These are phyloP conservation scores for Plectranthus barbatus DNA, from an alignment of 257 asterid species.

Conservation along the genomic window DNA sequence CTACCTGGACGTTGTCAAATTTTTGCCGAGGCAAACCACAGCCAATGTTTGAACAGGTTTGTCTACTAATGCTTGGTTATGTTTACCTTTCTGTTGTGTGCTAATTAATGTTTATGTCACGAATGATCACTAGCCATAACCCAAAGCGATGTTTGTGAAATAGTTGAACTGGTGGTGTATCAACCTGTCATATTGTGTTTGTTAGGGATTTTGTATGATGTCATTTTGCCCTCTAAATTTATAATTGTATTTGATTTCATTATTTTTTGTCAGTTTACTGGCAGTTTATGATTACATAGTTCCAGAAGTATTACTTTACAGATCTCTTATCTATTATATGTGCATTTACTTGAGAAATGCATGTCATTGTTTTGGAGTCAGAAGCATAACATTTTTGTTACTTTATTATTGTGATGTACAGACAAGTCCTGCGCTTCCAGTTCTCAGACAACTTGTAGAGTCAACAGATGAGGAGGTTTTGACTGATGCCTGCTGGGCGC, in stretches of 20 bases:
- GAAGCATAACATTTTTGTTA: not conserved
- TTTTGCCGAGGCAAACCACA: conserved; percentile 97
- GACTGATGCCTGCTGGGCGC: conserved; percentile 95
- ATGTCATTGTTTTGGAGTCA: not conserved
- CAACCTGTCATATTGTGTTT: not conserved
- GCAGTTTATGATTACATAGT: not conserved
- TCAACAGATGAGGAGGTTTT: conserved; percentile 85
- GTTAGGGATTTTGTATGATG: not conserved
- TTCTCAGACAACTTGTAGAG: conserved; percentile 61
- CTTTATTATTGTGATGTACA: conserved; percentile 21
- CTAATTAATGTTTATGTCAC: not conserved
- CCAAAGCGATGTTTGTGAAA: not conserved
- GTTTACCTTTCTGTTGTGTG: not conserved
- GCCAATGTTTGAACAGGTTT: conserved; percentile 77
- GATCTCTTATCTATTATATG: not conserved
- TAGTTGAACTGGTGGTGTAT: not conserved
- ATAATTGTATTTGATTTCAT: not conserved
- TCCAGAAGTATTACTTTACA: not conserved
- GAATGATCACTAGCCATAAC: not conserved
- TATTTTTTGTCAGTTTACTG: no score
- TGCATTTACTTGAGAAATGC: not conserved
- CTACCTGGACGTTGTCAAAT: conserved; percentile 90
- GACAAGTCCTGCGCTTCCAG: conserved; percentile 82
- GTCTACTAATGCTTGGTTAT: not conserved
- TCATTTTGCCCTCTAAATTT: not conserved